These are phyloP conservation scores for Cynara cardunculus DNA, from an alignment of 129 eudicot genomes.

Conservation along the genomic window DNA sequence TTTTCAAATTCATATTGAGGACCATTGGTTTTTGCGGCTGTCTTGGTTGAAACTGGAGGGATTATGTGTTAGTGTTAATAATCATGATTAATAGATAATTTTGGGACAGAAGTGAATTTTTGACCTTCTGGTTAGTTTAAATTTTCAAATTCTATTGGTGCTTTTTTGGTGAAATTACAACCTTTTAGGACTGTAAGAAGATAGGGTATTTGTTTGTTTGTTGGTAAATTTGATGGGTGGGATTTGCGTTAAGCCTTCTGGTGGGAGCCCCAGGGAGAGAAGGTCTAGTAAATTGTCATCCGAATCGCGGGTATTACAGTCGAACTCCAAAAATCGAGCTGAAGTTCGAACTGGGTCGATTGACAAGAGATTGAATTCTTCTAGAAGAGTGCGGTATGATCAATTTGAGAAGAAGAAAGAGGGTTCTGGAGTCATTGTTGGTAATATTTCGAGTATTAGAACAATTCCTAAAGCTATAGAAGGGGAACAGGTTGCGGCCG, in stretches of 20 bases:
- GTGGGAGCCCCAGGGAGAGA: conserved; percentile 45
- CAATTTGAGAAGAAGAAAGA: conserved; percentile 42
- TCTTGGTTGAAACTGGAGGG: neutral
- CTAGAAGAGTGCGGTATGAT: conserved; percentile 57
- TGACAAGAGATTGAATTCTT: conserved; percentile 46
- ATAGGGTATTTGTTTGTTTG: neutral
- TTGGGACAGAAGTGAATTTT: neutral
- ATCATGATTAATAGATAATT: neutral
- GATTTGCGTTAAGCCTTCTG: conserved; percentile 60
- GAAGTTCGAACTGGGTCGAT: conserved; percentile 48
- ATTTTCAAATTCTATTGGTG: neutral
- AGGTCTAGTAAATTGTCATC: conserved; percentile 41
- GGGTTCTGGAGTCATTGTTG: conserved; percentile 27
- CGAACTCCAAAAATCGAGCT: conserved; percentile 41
- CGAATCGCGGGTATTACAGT: conserved; percentile 34
- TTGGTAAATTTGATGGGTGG: conserved; percentile 55
- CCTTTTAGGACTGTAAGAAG: conserved; percentile 3
- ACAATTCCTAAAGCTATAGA: conserved; percentile 46
- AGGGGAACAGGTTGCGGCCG: conserved; percentile 82
- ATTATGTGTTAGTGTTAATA: neutral
- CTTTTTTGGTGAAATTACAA: neutral
- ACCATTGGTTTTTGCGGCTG: neutral
- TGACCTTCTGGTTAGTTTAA: neutral
- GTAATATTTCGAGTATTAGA: conserved; percentile 30
- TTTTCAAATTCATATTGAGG: neutral